A percentile compares a stretch with the other conserved stretches of the same genome.
phyloP scores from a whole-genome alignment of 805 yeast genomes.

The Candida railenensis region DNA sequence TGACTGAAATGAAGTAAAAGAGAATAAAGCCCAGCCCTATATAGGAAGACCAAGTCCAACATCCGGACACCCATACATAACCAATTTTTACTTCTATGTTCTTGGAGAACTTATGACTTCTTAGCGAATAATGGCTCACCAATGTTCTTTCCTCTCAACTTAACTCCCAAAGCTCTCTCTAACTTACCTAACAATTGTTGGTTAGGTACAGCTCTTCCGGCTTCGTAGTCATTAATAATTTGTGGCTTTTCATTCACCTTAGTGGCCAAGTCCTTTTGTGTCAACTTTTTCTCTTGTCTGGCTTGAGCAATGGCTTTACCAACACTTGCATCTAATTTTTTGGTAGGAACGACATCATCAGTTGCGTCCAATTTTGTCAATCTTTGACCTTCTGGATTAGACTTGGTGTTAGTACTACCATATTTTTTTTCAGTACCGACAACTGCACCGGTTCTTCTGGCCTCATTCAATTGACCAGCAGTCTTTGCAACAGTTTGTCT shows the following conservation, averaged over 20 bases:
- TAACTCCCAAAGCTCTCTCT: slow-evolving; percentile 92
- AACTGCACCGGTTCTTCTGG: slow-evolving; percentile 88
- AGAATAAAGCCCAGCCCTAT: background rate
- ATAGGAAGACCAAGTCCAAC: too few relatives aligned
- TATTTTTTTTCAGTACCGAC: slow-evolving; percentile 93
- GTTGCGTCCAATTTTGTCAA: slow-evolving; percentile 90
- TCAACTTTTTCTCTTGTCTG: slow-evolving; percentile 81
- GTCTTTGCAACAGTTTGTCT: slow-evolving; percentile 80
- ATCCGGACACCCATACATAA: too few relatives aligned
- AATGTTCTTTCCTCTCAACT: slow-evolving; percentile 92
- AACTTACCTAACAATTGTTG: slow-evolving; percentile 91
- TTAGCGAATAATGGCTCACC: slow-evolving; percentile 79
- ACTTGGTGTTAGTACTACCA: slow-evolving; percentile 55
- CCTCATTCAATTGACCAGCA: slow-evolving; percentile 79
- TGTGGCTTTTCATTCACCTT: slow-evolving; percentile 94
- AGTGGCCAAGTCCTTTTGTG: slow-evolving; percentile 97
- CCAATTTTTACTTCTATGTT: too few relatives aligned
- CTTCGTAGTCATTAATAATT: slow-evolving; percentile 93
- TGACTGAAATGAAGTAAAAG: background rate
- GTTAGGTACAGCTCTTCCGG: slow-evolving; percentile 94
- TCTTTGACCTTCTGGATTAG: slow-evolving; percentile 91
- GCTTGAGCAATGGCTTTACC: slow-evolving; percentile 86
- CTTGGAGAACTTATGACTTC: slow-evolving; percentile 37
- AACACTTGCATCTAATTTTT: slow-evolving; percentile 78
- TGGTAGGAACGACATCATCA: slow-evolving; percentile 89